Conservation (phyloP, 169 alveolate species). For the Plasmodium relictum region DNA sequence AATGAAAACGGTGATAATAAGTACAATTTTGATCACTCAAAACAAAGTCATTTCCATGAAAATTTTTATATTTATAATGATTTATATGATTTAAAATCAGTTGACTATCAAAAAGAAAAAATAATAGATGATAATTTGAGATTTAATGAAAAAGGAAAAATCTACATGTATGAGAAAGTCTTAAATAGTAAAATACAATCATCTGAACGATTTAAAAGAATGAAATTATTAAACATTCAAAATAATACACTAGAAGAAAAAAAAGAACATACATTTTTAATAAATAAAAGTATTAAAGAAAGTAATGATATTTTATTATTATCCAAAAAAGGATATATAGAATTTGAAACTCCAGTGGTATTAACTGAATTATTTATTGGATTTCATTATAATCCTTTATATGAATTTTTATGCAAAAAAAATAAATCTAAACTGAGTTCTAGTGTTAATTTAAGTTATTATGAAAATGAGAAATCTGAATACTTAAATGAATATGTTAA, state of each 20-base stretch:
- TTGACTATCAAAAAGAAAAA: neutral
- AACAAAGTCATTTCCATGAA: neutral
- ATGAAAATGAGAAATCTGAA: neutral
- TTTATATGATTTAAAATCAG: neutral
- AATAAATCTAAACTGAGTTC: neutral
- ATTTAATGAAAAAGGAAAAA: neutral
- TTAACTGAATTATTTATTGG: constrained; percentile 42
- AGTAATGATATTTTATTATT: constrained; percentile 36
- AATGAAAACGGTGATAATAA: neutral
- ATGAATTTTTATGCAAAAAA: constrained; percentile 19
- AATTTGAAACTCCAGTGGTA: constrained; percentile 42
- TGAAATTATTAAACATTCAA: constrained; percentile 9
- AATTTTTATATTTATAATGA: constrained; percentile 7
- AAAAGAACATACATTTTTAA: neutral
- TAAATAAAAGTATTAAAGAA: neutral
- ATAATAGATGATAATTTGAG: neutral
- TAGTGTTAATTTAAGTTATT: neutral
- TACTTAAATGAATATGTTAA: neutral
- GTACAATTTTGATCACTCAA: neutral
- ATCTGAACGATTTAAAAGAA: constrained; percentile 24
- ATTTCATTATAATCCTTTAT: constrained; percentile 31
- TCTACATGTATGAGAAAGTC: constrained; percentile 24
- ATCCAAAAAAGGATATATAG: constrained; percentile 34
- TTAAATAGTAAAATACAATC: constrained; percentile 12
- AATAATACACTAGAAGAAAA: constrained; percentile 10